phyloP scores from a whole-genome alignment of 2,329 filamentous ascomycete species.

The Botrytis elliptica region DNA sequence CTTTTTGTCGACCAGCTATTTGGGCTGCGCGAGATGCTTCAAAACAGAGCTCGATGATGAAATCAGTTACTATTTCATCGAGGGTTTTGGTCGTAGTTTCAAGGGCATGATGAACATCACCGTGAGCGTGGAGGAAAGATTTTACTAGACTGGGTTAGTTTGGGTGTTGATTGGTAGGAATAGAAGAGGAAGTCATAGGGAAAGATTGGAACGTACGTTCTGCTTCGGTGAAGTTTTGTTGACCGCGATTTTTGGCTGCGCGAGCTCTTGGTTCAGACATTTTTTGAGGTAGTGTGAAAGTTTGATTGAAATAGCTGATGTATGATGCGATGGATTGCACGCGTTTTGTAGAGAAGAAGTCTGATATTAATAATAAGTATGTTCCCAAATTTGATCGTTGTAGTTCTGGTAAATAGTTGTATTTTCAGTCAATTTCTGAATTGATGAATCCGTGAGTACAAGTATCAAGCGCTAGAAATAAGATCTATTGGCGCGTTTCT shows the following conservation, averaged over 20 bases:
- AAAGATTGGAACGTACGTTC: conserved; percentile 56
- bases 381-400: not conserved
- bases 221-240: conserved; percentile 73
- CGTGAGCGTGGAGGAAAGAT: conserved; percentile 75
- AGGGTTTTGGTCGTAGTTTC: conserved; percentile 81
- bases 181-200: not conserved
- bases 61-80: conserved; percentile 95
- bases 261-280: conserved; percentile 73
- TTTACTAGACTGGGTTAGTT: conserved; percentile 51
- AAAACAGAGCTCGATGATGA: conserved; percentile 91
- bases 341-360: not conserved
- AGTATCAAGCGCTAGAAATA: not conserved
- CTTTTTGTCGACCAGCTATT: conserved; percentile 87
- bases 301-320: not conserved
- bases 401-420: not conserved
- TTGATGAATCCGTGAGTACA: too few relatives aligned
- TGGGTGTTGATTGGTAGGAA: not conserved
- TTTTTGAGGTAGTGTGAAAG: not conserved
- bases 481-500: not conserved
- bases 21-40: conserved; percentile 82
- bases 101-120: conserved; percentile 74
- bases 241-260: conserved; percentile 76
- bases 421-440: too few relatives aligned
- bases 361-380: not conserved
- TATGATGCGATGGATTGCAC: not conserved